phyloP scores from a whole-genome alignment of 2,329 filamentous ascomycete species.

The Fusarium coicis region DNA sequence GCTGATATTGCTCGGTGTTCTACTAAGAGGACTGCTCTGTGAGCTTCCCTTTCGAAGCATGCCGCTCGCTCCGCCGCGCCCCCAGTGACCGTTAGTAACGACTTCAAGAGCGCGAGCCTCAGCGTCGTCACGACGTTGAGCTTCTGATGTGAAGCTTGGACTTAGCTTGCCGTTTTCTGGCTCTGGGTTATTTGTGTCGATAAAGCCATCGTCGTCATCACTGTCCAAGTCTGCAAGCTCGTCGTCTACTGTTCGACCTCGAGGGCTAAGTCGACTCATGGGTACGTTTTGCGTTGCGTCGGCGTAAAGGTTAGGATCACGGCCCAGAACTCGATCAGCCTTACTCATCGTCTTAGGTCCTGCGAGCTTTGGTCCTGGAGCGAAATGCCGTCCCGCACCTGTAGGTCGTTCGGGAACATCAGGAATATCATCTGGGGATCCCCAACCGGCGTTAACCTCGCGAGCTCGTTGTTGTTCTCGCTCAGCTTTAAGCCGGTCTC shows the following conservation, averaged over 20 bases:
- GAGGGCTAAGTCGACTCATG: conserved; percentile 59
- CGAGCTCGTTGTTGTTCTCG: conserved; percentile 69
- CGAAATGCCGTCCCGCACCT: conserved; percentile 50
- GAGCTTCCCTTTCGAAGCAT: conserved; percentile 53
- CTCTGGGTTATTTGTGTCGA: conserved; percentile 44
- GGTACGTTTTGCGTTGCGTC: conserved; percentile 59
- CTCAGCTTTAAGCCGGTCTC: conserved; percentile 69
- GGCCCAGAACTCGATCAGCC: conserved; percentile 67
- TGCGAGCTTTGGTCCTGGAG: conserved; percentile 33
- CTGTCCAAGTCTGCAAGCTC: conserved; percentile 55
- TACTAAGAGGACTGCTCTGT: conserved; percentile 21
- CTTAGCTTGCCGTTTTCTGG: conserved; percentile 50
- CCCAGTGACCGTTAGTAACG: conserved; percentile 54
- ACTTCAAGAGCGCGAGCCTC: conserved; percentile 60
- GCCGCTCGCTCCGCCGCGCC: conserved; percentile 55
- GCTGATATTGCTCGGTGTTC: conserved; percentile 27
- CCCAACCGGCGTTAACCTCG: conserved; percentile 76
- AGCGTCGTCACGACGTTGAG: conserved; percentile 53
- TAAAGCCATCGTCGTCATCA: conserved; percentile 49
- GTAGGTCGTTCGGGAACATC: conserved; percentile 39
- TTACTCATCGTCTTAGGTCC: conserved; percentile 59
- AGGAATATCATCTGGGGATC: conserved; percentile 50
- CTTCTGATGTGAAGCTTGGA: conserved; percentile 52
- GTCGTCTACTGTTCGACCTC: conserved; percentile 57
- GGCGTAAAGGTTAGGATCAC: conserved; percentile 65